Evolutionary conservation across 352 stramenopile species (phyloP).

Genomic region (Halophytophthora polymorphica): DNA sequence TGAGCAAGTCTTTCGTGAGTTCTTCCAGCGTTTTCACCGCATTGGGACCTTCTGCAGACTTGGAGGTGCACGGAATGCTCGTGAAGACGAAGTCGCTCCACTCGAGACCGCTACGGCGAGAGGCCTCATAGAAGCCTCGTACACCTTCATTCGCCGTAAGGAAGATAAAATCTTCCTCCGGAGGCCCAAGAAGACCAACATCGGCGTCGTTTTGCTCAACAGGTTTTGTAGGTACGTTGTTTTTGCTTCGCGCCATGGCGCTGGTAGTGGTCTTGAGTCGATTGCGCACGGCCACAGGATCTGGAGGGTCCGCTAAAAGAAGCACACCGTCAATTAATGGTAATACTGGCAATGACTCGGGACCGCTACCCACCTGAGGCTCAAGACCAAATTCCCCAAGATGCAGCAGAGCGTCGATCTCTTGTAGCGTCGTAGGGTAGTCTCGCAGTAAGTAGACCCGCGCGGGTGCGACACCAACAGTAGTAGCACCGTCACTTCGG

Average conservation of each 20-base stretch:
- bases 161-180: slow-evolving; percentile 29
- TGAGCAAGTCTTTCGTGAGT: slow-evolving; percentile 35
- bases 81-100: slow-evolving; percentile 82
- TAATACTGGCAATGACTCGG: slow-evolving; percentile 30
- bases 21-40: slow-evolving; percentile 24
- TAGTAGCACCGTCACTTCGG: background rate
- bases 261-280: slow-evolving; percentile 10
- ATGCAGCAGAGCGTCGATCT: slow-evolving; percentile 43
- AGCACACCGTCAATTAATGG: slow-evolving; percentile 62
- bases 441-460: slow-evolving; percentile 62
- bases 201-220: background rate
- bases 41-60: slow-evolving; percentile 16
- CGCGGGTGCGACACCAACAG: slow-evolving; percentile 5
- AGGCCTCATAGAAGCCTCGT: slow-evolving; percentile 34
- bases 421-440: slow-evolving; percentile 48
- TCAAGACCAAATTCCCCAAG: slow-evolving; percentile 29
- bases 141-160: slow-evolving; percentile 39
- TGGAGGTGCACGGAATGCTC: slow-evolving; percentile 30
- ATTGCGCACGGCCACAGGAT: background rate
- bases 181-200: background rate
- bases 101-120: slow-evolving; percentile 45
- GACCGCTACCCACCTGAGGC: slow-evolving; percentile 6
- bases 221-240: slow-evolving; percentile 1
- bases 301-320: slow-evolving; percentile 32
- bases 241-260: slow-evolving; percentile 1